Base-by-base conservation (phyloP, 2,329 filamentous ascomycete genomes). In the Aspergillus tamarii region DNA sequence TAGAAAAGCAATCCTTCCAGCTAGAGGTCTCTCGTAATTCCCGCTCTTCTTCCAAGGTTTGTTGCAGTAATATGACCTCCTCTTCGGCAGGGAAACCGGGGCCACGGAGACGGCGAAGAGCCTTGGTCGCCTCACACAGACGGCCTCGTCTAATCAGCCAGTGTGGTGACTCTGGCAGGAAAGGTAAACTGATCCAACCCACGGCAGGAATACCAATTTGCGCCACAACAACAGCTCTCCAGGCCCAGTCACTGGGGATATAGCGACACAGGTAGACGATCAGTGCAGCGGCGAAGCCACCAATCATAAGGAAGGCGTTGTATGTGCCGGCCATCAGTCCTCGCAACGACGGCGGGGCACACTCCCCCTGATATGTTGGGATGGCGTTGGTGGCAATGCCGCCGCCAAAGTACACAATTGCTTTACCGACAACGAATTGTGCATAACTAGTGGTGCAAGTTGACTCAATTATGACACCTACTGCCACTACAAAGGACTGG, bases 291-390 rank as follows among this genome's bases (percentile, higher is more conserved):
- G 53, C 23, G 8, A 63, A 55, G 8, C 57, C 61, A 34, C 61
- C 61, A 11, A 60, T 36, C 55, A 59, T 60, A n/a, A 63, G 56
- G 28, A 55, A 63, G 14, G 46, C 55, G 26, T 59, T 63, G 43
- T 62, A 62, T 12, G 60, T 62, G 3, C 61, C 48, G 1, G 61
- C 46, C 61, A 63, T 63, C n/a, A 63, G 30, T 26, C 85, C 85
- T 67, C 86, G 81, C 56, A 84, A 85, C 1, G 82, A 83, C 1
- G 85, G 80, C 64, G 85, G 80, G 1, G 86, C 85, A 53, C 86
- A 83, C 72, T 88, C 86, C n/a, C 86, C 84, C 64, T 87, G 85
- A 71, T 88, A 88, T 50, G 84, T 82, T 5, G 87, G 86, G 9
- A 88, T 83, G 21, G 60, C 46, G 39, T 62, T 68, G 23, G 62